Base-by-base conservation (phyloP, 805 yeast genomes). In the Hagleromyces aurorensis region DNA sequence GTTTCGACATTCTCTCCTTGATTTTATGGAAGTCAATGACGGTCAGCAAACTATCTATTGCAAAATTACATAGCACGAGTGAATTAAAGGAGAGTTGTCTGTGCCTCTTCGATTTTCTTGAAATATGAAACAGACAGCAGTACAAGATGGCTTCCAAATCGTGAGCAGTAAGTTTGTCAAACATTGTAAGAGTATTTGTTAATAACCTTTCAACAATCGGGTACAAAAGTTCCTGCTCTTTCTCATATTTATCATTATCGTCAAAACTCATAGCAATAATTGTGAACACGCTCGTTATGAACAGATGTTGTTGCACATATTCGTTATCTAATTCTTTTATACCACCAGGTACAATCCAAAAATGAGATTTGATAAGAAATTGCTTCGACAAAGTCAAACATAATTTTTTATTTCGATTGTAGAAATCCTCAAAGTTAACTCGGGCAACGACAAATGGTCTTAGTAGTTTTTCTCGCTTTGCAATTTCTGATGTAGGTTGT, bases 311-410 rank as follows among this genome's bases (percentile, higher is more conserved):
- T 11, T 53, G 41, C 4, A 69, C 77, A 44, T 68, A 73, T 7
- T 54, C 53, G 21, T 62, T 47, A 22, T 65, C 59, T 8, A 72
- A 62, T 18, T 61, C 62, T 20, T 62, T 67, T n/a, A 71, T 61
- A 4, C 77, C 78, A 7, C 77, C 78, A 2, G 78, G 78, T 4
- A 72, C 67, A 25, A 74, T 70, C 75, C 78, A 74, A 44, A 67
- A 70, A 42, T 70, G 76, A 3, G 78, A 71, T 23, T 65, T 66
- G 11, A 61, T 64, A 20, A 72, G 46, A 37, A 72, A 74, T 16
- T 66, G 65, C 33, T 62, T 59, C 0, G 71, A 65, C 17, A 73
- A 44, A 24, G 56, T 52, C 6, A 69, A 50, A 39, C 74, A 69
- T 5, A 72, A 46, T 7, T 42, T 38, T 35, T 61, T 64, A 38